These are phyloP conservation scores for Exserohilum rostratum DNA, from an alignment of 2,329 filamentous ascomycete species.

Conservation along the genomic window DNA sequence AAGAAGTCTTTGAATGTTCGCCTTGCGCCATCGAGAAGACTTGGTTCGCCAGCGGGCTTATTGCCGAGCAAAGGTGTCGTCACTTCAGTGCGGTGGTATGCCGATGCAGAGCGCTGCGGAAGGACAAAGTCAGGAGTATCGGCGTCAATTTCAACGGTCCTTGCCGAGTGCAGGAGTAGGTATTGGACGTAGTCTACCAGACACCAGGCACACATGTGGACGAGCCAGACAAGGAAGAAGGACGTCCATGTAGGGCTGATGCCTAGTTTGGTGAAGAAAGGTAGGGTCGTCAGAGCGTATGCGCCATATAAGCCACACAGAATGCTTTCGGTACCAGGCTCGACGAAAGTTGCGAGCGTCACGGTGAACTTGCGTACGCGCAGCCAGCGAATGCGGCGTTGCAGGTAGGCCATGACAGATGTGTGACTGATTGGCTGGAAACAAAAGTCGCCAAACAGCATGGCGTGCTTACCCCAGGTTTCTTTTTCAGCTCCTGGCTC, in stretches of 20 bases:
- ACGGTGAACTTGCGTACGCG: conserved; percentile 95
- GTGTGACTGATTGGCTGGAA: conserved; percentile 89
- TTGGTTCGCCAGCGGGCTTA: conserved; percentile 14
- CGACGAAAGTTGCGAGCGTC: conserved; percentile 82
- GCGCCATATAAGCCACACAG: conserved; percentile 81
- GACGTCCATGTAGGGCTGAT: conserved; percentile 71
- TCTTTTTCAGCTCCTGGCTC: conserved; percentile 38
- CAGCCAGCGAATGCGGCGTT: conserved; percentile 85
- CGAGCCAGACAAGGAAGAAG: conserved; percentile 69
- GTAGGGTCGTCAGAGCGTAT: conserved; percentile 76
- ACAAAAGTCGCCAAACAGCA: conserved; percentile 84
- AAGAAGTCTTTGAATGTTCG: conserved; percentile 74
- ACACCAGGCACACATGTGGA: conserved; percentile 74
- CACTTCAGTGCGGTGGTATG: conserved; percentile 29
- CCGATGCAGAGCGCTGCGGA: conserved; percentile 49
- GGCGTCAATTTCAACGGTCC: conserved; percentile 72
- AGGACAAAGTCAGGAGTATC: conserved; percentile 76
- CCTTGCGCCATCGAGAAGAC: conserved; percentile 46
- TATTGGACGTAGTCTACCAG: conserved; percentile 75
- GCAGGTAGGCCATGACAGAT: conserved; percentile 76
- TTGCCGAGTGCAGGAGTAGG: conserved; percentile 73
- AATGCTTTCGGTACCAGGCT: conserved; percentile 89
- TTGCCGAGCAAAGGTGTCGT: conserved; percentile 31
- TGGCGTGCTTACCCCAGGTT: conserved; percentile 75
- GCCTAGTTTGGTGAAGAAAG: conserved; percentile 63